Conservation (phyloP, 164 flowering plant genomes). For the Magnolia sinica region DNA sequence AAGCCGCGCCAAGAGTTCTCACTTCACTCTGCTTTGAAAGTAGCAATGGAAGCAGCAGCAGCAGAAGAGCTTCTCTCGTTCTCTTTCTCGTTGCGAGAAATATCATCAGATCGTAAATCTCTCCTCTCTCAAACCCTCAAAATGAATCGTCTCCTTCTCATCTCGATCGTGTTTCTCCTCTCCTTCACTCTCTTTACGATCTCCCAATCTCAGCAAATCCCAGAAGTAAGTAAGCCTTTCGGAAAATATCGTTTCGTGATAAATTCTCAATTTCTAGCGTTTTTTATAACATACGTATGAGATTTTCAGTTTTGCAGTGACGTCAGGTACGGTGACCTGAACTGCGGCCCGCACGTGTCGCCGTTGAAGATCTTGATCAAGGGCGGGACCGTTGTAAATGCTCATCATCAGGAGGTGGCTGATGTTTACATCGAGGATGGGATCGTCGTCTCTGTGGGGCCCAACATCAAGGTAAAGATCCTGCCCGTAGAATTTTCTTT, state of each 20-base stretch:
- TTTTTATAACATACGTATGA: background rate
- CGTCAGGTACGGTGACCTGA: slow-evolving; percentile 40
- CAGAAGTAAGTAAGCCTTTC: slow-evolving; percentile 18
- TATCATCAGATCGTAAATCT: background rate
- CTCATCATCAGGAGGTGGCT: slow-evolving; percentile 76
- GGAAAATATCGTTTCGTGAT: background rate
- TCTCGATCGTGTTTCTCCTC: slow-evolving; percentile 11
- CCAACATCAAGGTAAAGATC: slow-evolving; percentile 57
- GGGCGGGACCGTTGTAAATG: slow-evolving; percentile 96
- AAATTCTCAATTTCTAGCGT: background rate
- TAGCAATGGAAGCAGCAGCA: background rate
- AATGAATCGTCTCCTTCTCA: background rate
- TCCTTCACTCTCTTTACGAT: background rate
- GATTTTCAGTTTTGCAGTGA: slow-evolving; percentile 58
- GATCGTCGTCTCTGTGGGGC: slow-evolving; percentile 60
- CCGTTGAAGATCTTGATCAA: slow-evolving; percentile 71
- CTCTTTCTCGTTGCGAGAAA: background rate
- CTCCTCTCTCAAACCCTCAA: background rate
- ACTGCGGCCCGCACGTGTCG: slow-evolving; percentile 32
- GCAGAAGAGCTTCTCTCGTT: background rate
- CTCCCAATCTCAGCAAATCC: slow-evolving; percentile 17
- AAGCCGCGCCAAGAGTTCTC: too few species aligned
- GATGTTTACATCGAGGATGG: slow-evolving; percentile 98
- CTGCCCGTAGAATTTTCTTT: background rate
- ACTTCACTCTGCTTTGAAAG: too few species aligned